Base-by-base conservation (phyloP, 805 yeast species). In the Saturnispora hagleri region DNA sequence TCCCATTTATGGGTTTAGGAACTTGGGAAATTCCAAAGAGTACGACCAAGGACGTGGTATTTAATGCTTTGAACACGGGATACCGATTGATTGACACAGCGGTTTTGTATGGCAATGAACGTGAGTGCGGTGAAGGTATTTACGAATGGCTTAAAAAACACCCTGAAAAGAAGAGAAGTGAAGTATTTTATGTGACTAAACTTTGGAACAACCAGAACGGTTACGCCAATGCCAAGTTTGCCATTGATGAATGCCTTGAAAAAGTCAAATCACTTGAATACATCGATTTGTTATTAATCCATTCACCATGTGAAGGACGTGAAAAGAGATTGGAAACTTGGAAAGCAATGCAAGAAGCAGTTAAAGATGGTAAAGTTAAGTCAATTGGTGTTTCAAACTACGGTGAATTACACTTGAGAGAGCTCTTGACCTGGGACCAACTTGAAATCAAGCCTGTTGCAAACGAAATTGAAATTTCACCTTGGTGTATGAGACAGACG, bases 401-500 rank as follows among this genome's bases (percentile, higher is more conserved):
- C 60, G 87, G 88, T 46, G 61, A 66, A 15, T 68, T 65, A 4
- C 88, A 82, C 62, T 63, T 86, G 24, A 75, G 81, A 53, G 84
- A 84, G 62, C 66, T 86, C 44, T 69, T 84, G 43, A 58, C 62
- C 3, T 81, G 86, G 84, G 74, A 74, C 3, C 79, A 72, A 1
- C 61, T 79, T 55, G 74, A 66, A 54, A 62, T 76, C 55, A 73
- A 73, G 55, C 90, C 96, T 0, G 87, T 82, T 0, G 83, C 86
- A 42, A 84, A 88, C 65, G 95, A 89, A 64, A 78, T 88, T 61
- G 96, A 87, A 66, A 74, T 87, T 48, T 86, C 88, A 54, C 96
- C 93, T 20, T 86, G 93, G 90, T 72, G 84, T 60, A 86, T 84
- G 69, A 73, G 85, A 59, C 68, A 73, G 50, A 81, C 82, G 48